Evolutionary conservation across 2,329 filamentous ascomycete genomes (phyloP), one percentile per base, ranked within the genome.

Genomic region (Aspergillus thermomutatus): DNA sequence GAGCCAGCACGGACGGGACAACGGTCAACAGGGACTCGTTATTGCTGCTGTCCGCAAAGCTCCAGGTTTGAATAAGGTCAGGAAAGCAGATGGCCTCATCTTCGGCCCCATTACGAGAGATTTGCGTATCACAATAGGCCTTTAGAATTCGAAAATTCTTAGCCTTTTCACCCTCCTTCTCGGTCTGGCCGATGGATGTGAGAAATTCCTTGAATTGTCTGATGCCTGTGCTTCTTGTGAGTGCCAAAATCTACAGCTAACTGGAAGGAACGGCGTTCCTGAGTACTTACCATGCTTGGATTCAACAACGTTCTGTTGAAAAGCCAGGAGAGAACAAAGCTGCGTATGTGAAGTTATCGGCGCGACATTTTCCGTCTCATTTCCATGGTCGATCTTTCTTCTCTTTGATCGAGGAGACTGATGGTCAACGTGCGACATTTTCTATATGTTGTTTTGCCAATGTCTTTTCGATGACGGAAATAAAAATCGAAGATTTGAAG

Each of bases 1-100:
- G 82, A 1, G 91, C 90, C 28, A 99, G 77, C 7, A 92, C 87
- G 1, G 93, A 90, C 1, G 89, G 87, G 3, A 94, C 86, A 7
- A 90, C 85, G 1, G 92, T 93, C 69, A 94, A 83, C 57, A 97
- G 79, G 54, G 86, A 84, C 57, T 96, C 92, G 64, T 92, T 89
- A 69, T 90, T 91, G 62, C 86, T 85, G 70, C 90, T 87, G 28
- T 86, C 86, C 3, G 90, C 92, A 76, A 90, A 92, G 49, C 86
- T 87, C 93, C 93, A 97, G 57, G 87, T 91, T 66, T 95, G 89
- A 75, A 95, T 89, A 41, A 97, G 77, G 66, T 96, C 91, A 2
- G 83, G 77, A 28, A 97, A 83, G 64, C 87, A 91, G 25, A 87
- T 79, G 6, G 83, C 80, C 52, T 84, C 82, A 40, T 86, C 84